Conservation (phyloP, 768 basidiomycete genomes). For the Kwoniella shandongensis region DNA sequence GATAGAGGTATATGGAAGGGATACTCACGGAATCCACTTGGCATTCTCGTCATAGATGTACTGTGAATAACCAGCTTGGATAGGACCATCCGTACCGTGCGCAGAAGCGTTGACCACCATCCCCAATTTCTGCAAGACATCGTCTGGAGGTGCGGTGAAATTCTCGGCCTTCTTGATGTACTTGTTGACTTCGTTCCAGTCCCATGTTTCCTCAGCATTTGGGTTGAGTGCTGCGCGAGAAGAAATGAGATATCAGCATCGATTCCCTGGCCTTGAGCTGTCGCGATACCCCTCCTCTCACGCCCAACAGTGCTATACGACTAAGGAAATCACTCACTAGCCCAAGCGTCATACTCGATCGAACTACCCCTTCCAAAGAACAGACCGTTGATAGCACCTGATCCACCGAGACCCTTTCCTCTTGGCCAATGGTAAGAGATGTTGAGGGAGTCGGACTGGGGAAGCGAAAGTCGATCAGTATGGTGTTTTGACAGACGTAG, state of each 20-base stretch:
- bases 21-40: constrained; percentile 60
- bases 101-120: constrained; percentile 58
- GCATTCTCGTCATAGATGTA: constrained; percentile 59
- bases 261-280: no score
- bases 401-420: constrained; percentile 70
- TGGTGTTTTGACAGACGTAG: no score
- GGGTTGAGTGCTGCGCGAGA: constrained; percentile 54
- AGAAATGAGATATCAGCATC: background rate
- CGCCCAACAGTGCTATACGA: background rate
- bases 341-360: constrained; percentile 43
- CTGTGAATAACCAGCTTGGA: constrained; percentile 57
- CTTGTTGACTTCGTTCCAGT: constrained; percentile 43
- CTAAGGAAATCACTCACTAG: constrained; percentile 30
- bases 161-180: constrained; percentile 58
- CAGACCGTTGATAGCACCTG: constrained; percentile 69
- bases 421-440: constrained; percentile 58
- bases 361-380: constrained; percentile 55
- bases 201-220: constrained; percentile 39
- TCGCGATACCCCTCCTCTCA: no score
- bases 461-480: no score
- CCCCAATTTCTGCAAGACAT: constrained; percentile 55
- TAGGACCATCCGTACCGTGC: constrained; percentile 62
- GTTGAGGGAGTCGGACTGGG: constrained; percentile 27
- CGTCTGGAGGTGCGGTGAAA: constrained; percentile 60
- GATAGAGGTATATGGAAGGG: no score